Percentiles rank a stretch among this genome's conserved stretches.
Conservation (phyloP, 148 eudicot genomes). For the Agrostemma githago region DNA sequence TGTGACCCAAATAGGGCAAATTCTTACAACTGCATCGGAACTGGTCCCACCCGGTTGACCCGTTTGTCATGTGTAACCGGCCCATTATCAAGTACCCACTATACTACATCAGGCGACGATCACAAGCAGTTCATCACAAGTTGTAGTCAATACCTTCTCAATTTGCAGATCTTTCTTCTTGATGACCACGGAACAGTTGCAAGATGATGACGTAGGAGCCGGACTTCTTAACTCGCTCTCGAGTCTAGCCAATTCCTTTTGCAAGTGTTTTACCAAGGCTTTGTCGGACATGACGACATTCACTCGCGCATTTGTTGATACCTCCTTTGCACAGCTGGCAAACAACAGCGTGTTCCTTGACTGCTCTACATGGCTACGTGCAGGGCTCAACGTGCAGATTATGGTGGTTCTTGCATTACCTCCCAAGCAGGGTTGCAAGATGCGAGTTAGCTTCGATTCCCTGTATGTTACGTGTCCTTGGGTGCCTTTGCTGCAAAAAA, state of each 20-base stretch:
- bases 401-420: conserved; percentile 97
- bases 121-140: neutral
- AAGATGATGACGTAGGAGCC: conserved; percentile 57
- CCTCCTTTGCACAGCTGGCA: conserved; percentile 96
- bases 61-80: neutral
- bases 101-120: neutral
- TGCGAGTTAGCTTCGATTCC: conserved; percentile 92
- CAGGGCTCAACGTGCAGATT: conserved; percentile 93
- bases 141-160: conserved; percentile 56
- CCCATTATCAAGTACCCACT: neutral
- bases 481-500: conserved; percentile 74
- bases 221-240: conserved; percentile 84
- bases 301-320: conserved; percentile 90
- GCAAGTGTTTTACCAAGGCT: conserved; percentile 95
- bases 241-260: conserved; percentile 81
- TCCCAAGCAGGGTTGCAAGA: conserved; percentile 87
- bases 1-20: too few relatives aligned
- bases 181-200: conserved; percentile 56
- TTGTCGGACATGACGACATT: conserved; percentile 98
- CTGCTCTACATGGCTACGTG: conserved; percentile 92
- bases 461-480: conserved; percentile 89
- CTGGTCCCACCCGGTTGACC: too few relatives aligned
- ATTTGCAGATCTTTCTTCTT: conserved; percentile 86
- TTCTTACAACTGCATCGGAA: too few relatives aligned
- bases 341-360: conserved; percentile 89